Base-by-base conservation (phyloP, 2,329 filamentous ascomycete species). In the Pseudogymnoascus sp. region DNA sequence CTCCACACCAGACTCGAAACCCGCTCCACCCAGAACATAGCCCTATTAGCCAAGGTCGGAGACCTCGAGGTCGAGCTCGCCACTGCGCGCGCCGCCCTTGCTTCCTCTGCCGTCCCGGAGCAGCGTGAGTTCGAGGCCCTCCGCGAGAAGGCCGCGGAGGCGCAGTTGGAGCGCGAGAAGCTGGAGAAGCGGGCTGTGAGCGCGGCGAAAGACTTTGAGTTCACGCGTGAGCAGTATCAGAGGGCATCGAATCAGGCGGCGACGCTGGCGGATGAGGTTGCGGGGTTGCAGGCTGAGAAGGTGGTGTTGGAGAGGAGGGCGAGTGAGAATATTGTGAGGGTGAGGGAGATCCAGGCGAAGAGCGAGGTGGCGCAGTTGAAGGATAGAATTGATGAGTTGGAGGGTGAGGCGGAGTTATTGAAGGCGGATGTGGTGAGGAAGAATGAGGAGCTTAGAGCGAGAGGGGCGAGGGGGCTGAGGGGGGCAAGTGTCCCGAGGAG, bases 101-200 rank as follows among this genome's bases (percentile, higher is more conserved):
- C 64, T 2, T 65, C 61, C 11, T 78, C 76, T 0, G 62, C 70
- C 1, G 72, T 77, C 40, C 77, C 78, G 0, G 74, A 77, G 6
- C 64, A 76, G 1, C 74, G 73, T 4, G 76, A 76, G 4, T 71
- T 80, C 26, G 71, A 71, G 2, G 78, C 80, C 40, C 72, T 72
- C 7, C 53, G 60, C 14, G 24, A 10, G 33, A 60, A 41, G 33
- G 33, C 37, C 2, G 59, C 33, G 6, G 53, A 33, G 22, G 22
- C 65, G 1, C 61, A 67, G 35, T 61, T 41, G 1, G 68, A 72
- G 38, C 68, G 65, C 5, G 67, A 70, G 46, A 65, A 64, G 11
- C 62, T 68, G 0, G 50, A 71, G 14, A 71, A 69, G 59, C 38
- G 64, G 1, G 33, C 67, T 10, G 46, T 33, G 1, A 70, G 22